Conservation (phyloP, 306 rosid species). For the Ormosia emarginata region DNA sequence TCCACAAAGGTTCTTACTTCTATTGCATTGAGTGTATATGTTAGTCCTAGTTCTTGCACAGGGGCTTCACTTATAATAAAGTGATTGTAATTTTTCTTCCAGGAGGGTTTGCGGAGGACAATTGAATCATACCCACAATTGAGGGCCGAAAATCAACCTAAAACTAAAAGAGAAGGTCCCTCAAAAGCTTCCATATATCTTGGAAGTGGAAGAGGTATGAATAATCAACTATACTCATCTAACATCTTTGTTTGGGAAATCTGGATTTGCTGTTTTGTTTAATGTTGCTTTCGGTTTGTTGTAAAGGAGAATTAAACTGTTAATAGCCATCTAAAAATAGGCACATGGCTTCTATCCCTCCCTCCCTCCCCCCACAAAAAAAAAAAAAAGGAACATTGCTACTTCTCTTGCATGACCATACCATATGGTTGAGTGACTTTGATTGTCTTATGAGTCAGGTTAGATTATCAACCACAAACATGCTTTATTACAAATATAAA, state of each 20-base stretch:
- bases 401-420: background rate
- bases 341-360: background rate
- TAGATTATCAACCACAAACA: background rate
- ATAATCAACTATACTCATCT: background rate
- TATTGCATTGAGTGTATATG: background rate
- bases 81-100: constrained; percentile 34
- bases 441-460: background rate
- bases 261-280: background rate
- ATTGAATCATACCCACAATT: constrained; percentile 77
- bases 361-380: too few species aligned
- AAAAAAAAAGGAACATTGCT: background rate
- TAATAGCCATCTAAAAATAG: background rate
- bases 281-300: background rate
- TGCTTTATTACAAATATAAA: constrained; percentile 4
- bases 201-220: constrained; percentile 81
- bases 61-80: background rate
- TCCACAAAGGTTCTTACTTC: constrained; percentile 9
- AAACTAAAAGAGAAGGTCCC: constrained; percentile 65
- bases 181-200: constrained; percentile 80
- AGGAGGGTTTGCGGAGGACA: constrained; percentile 91
- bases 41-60: constrained; percentile 6
- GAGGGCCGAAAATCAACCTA: constrained; percentile 58
- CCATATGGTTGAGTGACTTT: constrained; percentile 5
- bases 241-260: background rate
- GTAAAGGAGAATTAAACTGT: background rate